These are phyloP conservation scores for Penicillium longicatenatum DNA, from an alignment of 495 filamentous ascomycete genomes.

Conservation along the genomic window DNA sequence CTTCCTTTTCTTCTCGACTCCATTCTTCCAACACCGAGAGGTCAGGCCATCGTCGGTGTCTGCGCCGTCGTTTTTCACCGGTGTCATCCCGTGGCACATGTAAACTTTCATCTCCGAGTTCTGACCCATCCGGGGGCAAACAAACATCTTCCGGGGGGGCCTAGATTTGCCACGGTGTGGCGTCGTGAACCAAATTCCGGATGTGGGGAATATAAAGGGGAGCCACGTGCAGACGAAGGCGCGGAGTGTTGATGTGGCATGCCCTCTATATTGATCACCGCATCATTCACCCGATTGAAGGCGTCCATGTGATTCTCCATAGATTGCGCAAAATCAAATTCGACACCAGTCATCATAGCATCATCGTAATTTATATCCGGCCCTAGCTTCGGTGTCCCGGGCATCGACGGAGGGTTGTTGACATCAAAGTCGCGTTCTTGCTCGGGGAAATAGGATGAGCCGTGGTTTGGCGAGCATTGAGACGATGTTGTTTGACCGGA, in stretches of 20 bases:
- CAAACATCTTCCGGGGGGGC: constrained; percentile 80
- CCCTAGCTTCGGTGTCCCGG: constrained; percentile 67
- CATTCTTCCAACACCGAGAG: constrained; percentile 83
- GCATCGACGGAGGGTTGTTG: constrained; percentile 96
- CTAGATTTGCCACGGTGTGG: constrained; percentile 47
- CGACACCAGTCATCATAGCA: constrained; percentile 64
- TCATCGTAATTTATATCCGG: constrained; percentile 73
- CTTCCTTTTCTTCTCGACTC: constrained; percentile 89
- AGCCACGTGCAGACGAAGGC: constrained; percentile 26
- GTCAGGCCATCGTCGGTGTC: constrained; percentile 65
- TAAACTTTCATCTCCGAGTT: constrained; percentile 71
- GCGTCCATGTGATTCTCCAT: constrained; percentile 40
- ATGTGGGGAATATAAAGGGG: constrained; percentile 26
- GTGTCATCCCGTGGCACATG: constrained; percentile 39
- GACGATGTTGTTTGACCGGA: constrained; percentile 38
- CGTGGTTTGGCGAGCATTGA: constrained; percentile 36
- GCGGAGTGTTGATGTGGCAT: constrained; percentile 26
- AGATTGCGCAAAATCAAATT: constrained; percentile 42
- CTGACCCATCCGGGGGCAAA: constrained; percentile 82
- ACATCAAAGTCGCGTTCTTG: constrained; percentile 67
- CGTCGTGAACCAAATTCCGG: constrained; percentile 45
- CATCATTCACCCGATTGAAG: constrained; percentile 43
- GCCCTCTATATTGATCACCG: constrained; percentile 61
- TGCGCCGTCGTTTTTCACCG: constrained; percentile 56
- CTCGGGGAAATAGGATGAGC: constrained; percentile 29